Conservation (phyloP, 192 early-diverging fungal species). For the Radiomyces spectabilis region DNA sequence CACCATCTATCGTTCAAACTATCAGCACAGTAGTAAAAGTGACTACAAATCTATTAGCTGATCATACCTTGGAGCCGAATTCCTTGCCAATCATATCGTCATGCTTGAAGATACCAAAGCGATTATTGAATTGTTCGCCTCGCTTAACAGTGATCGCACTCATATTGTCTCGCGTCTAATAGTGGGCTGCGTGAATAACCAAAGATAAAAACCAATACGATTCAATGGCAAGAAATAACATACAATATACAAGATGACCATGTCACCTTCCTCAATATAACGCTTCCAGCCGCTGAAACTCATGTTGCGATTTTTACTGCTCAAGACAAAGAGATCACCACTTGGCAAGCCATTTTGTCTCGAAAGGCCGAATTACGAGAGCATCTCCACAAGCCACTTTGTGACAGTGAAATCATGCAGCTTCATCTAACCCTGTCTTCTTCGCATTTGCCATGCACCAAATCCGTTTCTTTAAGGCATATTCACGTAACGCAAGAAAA, state of each 20-base stretch:
- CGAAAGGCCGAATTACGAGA: too few species aligned
- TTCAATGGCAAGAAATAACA: background rate
- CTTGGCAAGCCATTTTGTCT: too few species aligned
- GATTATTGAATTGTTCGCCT: constrained; percentile 63
- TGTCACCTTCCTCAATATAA: constrained; percentile 70
- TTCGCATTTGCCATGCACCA: too few species aligned
- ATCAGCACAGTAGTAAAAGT: background rate
- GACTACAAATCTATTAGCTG: background rate
- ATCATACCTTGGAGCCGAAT: constrained; percentile 69
- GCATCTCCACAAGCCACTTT: too few species aligned
- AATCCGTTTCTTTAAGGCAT: too few species aligned
- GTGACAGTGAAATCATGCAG: too few species aligned
- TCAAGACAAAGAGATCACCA: too few species aligned
- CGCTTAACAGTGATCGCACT: constrained; percentile 48
- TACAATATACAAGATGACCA: background rate
- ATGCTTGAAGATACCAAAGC: constrained; percentile 76
- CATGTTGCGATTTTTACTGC: constrained; percentile 7
- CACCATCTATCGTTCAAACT: constrained; percentile 32
- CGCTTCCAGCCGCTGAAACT: constrained; percentile 25
- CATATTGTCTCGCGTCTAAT: constrained; percentile 67
- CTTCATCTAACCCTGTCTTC: too few species aligned
- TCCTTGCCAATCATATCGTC: constrained; percentile 79
- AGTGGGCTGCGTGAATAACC: background rate
- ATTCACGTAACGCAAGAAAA: too few species aligned
- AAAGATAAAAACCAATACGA: background rate